Evolutionary conservation across 2,329 filamentous ascomycete genomes (phyloP).

Genomic region (Sporothrix euskadiensis): DNA sequence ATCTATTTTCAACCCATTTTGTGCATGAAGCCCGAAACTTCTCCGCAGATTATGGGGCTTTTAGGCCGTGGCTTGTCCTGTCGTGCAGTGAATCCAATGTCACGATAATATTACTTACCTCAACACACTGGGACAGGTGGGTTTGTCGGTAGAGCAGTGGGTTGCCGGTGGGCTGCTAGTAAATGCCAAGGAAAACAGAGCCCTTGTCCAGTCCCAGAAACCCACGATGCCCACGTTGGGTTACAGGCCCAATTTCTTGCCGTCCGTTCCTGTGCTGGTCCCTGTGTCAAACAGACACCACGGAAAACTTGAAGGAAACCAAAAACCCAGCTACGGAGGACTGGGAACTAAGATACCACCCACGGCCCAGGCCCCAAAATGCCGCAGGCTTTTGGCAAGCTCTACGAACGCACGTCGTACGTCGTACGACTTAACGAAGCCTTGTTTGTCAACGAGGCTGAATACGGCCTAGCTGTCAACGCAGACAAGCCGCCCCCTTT

Average conservation of each 20-base stretch:
- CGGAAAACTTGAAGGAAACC: background rate
- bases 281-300: background rate
- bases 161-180: background rate
- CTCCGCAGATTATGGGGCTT: constrained; percentile 4
- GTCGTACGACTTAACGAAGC: background rate
- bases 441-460: constrained; percentile 15
- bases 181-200: constrained; percentile 9
- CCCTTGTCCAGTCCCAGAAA: background rate
- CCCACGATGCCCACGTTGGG: background rate
- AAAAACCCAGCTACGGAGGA: background rate
- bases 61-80: background rate
- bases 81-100: background rate
- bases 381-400: constrained; percentile 2
- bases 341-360: background rate
- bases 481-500: background rate
- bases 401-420: too few relatives aligned
- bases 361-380: constrained; percentile 20
- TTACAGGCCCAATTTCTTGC: constrained; percentile 4
- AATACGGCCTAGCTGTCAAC: constrained; percentile 10
- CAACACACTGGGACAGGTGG: background rate
- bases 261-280: constrained; percentile 4
- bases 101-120: background rate
- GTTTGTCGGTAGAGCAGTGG: too few relatives aligned
- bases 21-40: background rate
- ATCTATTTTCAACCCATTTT: background rate